Conservation (phyloP, 2,329 filamentous ascomycete genomes). For the Scedosporium boydii region DNA sequence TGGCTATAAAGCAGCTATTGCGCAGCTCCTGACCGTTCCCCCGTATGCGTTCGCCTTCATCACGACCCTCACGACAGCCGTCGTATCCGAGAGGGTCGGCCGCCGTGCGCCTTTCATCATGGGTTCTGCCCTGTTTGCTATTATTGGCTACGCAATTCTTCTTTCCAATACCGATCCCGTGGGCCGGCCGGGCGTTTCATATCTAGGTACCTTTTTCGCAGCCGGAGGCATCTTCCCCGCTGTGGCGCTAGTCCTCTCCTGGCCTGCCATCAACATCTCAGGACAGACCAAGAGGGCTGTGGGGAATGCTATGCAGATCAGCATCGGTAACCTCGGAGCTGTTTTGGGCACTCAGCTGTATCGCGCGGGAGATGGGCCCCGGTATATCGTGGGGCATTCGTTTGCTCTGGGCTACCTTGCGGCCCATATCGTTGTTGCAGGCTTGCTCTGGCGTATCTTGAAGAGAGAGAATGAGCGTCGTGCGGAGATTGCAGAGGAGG, state of each 20-base stretch:
- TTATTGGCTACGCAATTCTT: conserved; percentile 54
- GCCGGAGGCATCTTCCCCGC: conserved; percentile 60
- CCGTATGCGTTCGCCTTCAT: conserved; percentile 55
- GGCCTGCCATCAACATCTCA: conserved; percentile 64
- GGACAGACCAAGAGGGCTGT: conserved; percentile 61
- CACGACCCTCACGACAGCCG: conserved; percentile 47
- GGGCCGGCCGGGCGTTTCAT: conserved; percentile 44
- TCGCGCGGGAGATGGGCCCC: conserved; percentile 46
- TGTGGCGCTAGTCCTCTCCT: conserved; percentile 53
- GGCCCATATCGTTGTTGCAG: conserved; percentile 45
- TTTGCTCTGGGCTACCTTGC: conserved; percentile 56
- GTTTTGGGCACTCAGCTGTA: conserved; percentile 64
- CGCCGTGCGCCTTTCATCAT: conserved; percentile 56
- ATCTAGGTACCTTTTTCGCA: conserved; percentile 49
- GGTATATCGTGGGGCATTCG: conserved; percentile 57
- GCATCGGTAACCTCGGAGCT: conserved; percentile 59
- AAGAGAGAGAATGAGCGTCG: conserved; percentile 48
- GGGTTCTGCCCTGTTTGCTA: conserved; percentile 43
- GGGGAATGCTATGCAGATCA: conserved; percentile 62
- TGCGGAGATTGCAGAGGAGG: conserved; percentile 29
- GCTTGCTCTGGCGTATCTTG: conserved; percentile 42
- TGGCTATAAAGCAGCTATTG: conserved; percentile 41
- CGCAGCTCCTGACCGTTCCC: conserved; percentile 52
- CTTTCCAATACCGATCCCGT: conserved; percentile 38
- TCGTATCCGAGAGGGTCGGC: conserved; percentile 48